Base-by-base conservation (phyloP, 2,329 filamentous ascomycete species). In the Aspergillus persii region DNA sequence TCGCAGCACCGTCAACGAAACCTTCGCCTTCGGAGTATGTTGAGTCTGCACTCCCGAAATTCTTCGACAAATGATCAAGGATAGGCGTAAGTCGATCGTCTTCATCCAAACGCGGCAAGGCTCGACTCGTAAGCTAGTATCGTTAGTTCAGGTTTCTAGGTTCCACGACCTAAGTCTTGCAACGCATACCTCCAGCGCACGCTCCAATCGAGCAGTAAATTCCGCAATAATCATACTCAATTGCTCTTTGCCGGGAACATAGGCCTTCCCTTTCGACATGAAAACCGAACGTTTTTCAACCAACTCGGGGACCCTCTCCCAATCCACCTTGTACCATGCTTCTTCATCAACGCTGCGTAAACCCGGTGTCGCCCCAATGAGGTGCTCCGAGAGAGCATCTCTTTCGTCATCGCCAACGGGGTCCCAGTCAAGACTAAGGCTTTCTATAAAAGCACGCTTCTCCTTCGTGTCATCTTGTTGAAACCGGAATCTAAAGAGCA, bases 311-410 rank as follows among this genome's bases (percentile, higher is more conserved):
- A 99, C 95, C 36, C 88, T 86, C 72, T 92, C 90, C 92, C 94
- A 99, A 69, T 97, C 92, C 1, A 98, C 92, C 78, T 97, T 98
- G 82, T 96, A 96, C 89, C 92, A 99, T 29, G 81, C 87, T 68
- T 95, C 91, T 47, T 96, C 91, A 15, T 96, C 92, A 5, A 81
- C 62, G 56, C 76, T 74, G 46, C 73, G 75, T 51, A 82, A 68
- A 4, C 80, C 79, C 7, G 77, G 77, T 2, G 83, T 85, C 4
- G 83, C 82, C 36, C 85, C 84, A 0, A 82, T 77, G 54, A 96
- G 76, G 59, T 90, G 84, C 0, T 84, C 79, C 1, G 81, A 80
- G 56, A 92, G 78, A 61, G 84, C 81, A n/a, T 77, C 84, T 83
- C 85, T 92, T 77, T 99, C 95, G 1, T 91, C 88, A 1, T 92